phyloP scores from a whole-genome alignment of 202 grass and related monocot species.

The Dendrocalamus latiflorus region DNA sequence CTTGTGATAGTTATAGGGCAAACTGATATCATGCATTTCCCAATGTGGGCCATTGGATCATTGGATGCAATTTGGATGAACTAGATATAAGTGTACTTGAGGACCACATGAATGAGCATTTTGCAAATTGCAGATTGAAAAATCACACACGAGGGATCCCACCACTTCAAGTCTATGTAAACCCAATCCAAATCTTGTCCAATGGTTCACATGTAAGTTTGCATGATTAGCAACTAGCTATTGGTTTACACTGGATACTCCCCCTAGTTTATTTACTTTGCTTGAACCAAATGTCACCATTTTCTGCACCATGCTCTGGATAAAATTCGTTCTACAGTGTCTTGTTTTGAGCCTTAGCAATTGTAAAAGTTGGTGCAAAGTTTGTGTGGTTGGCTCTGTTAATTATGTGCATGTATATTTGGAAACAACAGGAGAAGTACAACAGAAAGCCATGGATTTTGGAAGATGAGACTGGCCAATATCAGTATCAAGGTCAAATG shows the following conservation, averaged over 20 bases:
- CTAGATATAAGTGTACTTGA: neutral
- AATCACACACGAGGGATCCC: neutral
- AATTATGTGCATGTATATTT: slow-evolving; percentile 9
- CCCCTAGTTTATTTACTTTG: neutral
- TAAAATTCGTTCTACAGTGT: neutral
- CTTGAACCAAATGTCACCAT: neutral
- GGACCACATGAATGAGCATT: neutral
- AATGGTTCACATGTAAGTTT: neutral
- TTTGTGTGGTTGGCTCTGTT: neutral
- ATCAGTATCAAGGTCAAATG: slow-evolving; percentile 88
- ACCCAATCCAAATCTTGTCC: neutral
- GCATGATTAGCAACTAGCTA: neutral
- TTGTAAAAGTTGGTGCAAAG: neutral
- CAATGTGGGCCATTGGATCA: neutral
- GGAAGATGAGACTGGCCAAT: slow-evolving; percentile 91
- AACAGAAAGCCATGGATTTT: slow-evolving; percentile 90
- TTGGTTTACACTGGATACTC: neutral
- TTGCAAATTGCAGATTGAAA: neutral
- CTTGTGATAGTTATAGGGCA: neutral
- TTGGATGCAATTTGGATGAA: neutral
- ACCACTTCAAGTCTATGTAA: neutral
- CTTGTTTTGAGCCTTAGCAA: slow-evolving; percentile 6
- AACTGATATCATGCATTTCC: neutral
- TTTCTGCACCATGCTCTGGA: neutral
- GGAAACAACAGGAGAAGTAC: slow-evolving; percentile 59